These are phyloP conservation scores for Luffa aegyptiaca DNA, from an alignment of 306 rosid genomes.

Conservation along the genomic window DNA sequence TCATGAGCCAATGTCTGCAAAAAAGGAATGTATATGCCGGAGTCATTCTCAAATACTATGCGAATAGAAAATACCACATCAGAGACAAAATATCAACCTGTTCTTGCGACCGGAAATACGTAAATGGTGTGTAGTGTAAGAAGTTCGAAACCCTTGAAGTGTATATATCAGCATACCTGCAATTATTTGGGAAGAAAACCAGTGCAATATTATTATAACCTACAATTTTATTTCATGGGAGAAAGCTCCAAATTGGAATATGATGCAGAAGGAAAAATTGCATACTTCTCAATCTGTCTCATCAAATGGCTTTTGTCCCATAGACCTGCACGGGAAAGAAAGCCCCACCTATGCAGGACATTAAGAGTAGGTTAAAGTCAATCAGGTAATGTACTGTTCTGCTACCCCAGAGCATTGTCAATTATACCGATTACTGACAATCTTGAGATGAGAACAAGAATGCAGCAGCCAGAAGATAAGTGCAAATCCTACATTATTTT, in stretches of 20 bases:
- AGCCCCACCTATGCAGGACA: slow-evolving; percentile 81
- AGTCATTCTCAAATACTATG: slow-evolving; percentile 4
- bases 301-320: slow-evolving; percentile 99
- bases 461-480: not conserved
- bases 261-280: slow-evolving; percentile 8
- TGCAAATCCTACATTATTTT: not conserved
- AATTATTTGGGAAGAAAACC: not conserved
- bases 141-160: slow-evolving; percentile 97
- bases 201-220: not conserved
- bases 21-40: slow-evolving; percentile 12
- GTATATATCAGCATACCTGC: slow-evolving; percentile 94
- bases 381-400: not conserved
- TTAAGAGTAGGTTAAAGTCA: not conserved
- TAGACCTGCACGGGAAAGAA: slow-evolving; percentile 85
- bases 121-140: slow-evolving; percentile 79
- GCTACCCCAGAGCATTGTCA: not conserved
- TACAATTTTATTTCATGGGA: not conserved
- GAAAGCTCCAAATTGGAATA: not conserved
- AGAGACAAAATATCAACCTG: slow-evolving; percentile 37
- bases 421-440: not conserved
- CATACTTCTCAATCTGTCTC: slow-evolving; percentile 98
- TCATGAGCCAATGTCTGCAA: slow-evolving; percentile 96
- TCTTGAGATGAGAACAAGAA: not conserved
- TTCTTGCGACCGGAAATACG: slow-evolving; percentile 95
- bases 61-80: not conserved